phyloP scores from a whole-genome alignment of 768 basidiomycete genomes.

The Dictyophora rubrovolvata region DNA sequence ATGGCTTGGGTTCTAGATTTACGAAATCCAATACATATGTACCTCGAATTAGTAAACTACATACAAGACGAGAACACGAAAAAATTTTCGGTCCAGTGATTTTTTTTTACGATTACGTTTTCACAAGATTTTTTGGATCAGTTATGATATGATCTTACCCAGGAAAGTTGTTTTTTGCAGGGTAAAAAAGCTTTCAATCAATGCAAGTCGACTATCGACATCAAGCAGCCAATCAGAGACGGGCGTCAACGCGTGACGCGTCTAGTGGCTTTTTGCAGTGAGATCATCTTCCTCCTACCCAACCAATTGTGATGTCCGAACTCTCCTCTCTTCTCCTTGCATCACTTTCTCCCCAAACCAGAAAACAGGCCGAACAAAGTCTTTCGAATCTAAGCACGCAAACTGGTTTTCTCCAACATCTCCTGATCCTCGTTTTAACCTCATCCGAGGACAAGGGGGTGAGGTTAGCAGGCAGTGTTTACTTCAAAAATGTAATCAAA shows the following conservation, averaged over 20 bases:
- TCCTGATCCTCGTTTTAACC: constrained; percentile 71
- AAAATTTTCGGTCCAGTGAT: too few relatives aligned
- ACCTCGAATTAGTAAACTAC: too few relatives aligned
- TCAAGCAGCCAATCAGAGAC: not conserved
- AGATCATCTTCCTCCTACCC: not conserved
- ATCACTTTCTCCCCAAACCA: constrained; percentile 54
- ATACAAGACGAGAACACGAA: too few relatives aligned
- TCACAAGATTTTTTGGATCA: too few relatives aligned
- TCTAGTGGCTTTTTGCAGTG: not conserved
- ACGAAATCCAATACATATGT: too few relatives aligned
- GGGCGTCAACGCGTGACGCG: not conserved
- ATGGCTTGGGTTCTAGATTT: too few relatives aligned
- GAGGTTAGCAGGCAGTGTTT: constrained; percentile 77
- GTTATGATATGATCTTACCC: too few relatives aligned
- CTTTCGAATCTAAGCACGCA: constrained; percentile 60
- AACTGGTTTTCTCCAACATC: constrained; percentile 67
- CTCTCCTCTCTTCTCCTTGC: constrained; percentile 60
- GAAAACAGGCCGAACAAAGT: constrained; percentile 75
- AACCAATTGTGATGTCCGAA: constrained; percentile 11
- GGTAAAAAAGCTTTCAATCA: not conserved
- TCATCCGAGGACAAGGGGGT: constrained; percentile 53
- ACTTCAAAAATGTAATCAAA: constrained; percentile 87
- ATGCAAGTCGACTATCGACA: not conserved
- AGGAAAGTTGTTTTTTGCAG: not conserved
- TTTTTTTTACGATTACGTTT: too few relatives aligned